phyloP scores from a whole-genome alignment of 768 basidiomycete genomes.

The Pleurotus salmoneostramineus region DNA sequence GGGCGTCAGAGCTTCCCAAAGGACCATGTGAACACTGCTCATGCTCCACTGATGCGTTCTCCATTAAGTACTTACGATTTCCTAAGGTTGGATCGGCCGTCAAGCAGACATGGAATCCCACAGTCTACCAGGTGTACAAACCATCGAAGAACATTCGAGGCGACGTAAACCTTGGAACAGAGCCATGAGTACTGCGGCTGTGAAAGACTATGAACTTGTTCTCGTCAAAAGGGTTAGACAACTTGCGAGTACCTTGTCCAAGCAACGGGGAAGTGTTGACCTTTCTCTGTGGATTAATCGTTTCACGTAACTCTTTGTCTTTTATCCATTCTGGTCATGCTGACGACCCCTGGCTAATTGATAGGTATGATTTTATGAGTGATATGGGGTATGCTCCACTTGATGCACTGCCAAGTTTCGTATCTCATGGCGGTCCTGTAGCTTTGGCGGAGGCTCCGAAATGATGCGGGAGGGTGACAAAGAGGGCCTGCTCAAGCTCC shows the following conservation, averaged over 20 bases:
- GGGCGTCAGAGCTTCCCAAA: slow-evolving; percentile 47
- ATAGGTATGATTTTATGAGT: slow-evolving; percentile 38
- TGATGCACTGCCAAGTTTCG: too few relatives aligned
- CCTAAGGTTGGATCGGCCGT: slow-evolving; percentile 50
- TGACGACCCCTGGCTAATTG: background rate
- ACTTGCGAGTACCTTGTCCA: slow-evolving; percentile 31
- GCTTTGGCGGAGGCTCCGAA: slow-evolving; percentile 34
- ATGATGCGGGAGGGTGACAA: slow-evolving; percentile 36
- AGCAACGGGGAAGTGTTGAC: slow-evolving; percentile 22
- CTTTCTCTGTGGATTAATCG: slow-evolving; percentile 31
- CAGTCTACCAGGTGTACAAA: slow-evolving; percentile 30
- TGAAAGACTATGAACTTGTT: slow-evolving; percentile 42
- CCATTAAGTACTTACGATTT: too few relatives aligned
- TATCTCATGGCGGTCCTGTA: background rate
- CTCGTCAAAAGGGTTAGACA: slow-evolving; percentile 32
- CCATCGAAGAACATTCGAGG: slow-evolving; percentile 36
- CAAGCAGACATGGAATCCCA: slow-evolving; percentile 33
- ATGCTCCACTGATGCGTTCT: too few relatives aligned
- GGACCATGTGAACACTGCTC: slow-evolving; percentile 41
- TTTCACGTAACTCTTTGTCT: slow-evolving; percentile 29
- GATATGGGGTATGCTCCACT: slow-evolving; percentile 28
- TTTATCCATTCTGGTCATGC: too few relatives aligned
- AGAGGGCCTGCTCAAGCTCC: slow-evolving; percentile 13
- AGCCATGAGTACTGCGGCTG: slow-evolving; percentile 38
- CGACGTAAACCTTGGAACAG: slow-evolving; percentile 48